Evolutionary conservation across 495 filamentous ascomycete genomes (phyloP), one percentile per base, ranked within the genome.

Genomic region (Symbiotaphrina buchneri): DNA sequence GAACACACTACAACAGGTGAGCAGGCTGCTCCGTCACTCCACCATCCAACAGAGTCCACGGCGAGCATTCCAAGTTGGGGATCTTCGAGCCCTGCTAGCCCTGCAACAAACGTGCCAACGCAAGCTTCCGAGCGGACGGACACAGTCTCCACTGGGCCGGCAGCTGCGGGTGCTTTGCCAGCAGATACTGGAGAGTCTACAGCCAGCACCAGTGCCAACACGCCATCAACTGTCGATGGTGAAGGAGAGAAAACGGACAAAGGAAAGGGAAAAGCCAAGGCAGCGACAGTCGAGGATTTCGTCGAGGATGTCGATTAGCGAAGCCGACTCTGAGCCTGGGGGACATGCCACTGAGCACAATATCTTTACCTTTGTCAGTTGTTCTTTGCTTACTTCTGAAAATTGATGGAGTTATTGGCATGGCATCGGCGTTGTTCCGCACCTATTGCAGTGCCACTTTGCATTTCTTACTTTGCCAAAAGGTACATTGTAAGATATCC

Each of bases 191-290:
- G 14, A 16, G 4, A 4, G 10, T 1, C 3, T 13, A 3, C 19
- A 19, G 21, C 27, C 13, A 3, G 18, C 22, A 8, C 10, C 18
- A 16, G 19, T 6, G 10, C 14, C 6, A 16, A 10, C 14, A 8
- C 18, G 20, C 21, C 11, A 5, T 5, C 18, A 21, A 16, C 10
- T 10, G 20, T 24, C 27, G 26, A 18, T 10, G 10, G 25, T 7
- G 10, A 35, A 27, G 11, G 26, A 14, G 10, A 33, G 27, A n/a
- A 20, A 21, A 22, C n/a, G 10, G 14, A 22, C 14, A 35, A 23
- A 17, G 13, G 32, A 35, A 38, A 38, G 18, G 35, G 35, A 4
- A 38, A 38, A 21, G 35, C 13, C 11, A 37, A 14, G 18, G 35
- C 35, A 20, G 35, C 21, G 3, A 35, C 35, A 0, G 32, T 38